Evolutionary conservation across 1,139 yeast species (phyloP), one percentile per base, ranked within the genome.

Genomic region (Neolecta irregularis): DNA sequence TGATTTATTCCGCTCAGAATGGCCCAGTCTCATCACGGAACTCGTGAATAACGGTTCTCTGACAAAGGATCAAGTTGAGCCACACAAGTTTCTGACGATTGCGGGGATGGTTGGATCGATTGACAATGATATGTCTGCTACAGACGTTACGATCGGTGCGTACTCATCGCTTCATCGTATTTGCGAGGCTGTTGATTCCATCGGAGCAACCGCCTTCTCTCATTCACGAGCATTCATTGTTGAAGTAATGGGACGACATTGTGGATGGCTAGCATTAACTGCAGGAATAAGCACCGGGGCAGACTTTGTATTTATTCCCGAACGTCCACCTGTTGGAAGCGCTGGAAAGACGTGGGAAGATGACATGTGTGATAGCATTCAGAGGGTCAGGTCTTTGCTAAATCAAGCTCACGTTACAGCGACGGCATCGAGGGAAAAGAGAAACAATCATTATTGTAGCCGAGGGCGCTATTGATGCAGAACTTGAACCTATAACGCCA

Each of bases 181-280:
- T 51, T 77, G 93, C 54, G 81, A 80, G 56, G 78, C 85, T 58
- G 80, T 85, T 46, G 96, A 88, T 57, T 83, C 78, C 58, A 88
- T 88, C 48, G 95, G 85, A 56, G 93, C 95, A 33, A 88, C 98
- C 24, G 98, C 98, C 15, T 71, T 79, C 48, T 85, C 96, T 5
- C 98, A 88, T 55, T 81, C 95, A 15, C 72, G 98, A 55, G 98
- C 98, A 5, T 88, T 88, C 56, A 94, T 88, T 32, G 81, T 88
- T 41, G 98, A 88, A 59, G 98, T 88, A 34, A 88, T 88, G 98
- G 98, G 98, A 40, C 74, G 98, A 56, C 93, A 88, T 59, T 88
- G 98, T 64, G 98, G 98, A 43, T 88, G 98, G 98, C 68, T 88
- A 48, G 96, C 92, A 2, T 66, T 88, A 46, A 78, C 83, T 91